Percentiles rank a stretch among this genome's conserved stretches.
Evolutionary conservation across 2,329 filamentous ascomycete species (phyloP).

Genomic region (Thielaviopsis euricoi): DNA sequence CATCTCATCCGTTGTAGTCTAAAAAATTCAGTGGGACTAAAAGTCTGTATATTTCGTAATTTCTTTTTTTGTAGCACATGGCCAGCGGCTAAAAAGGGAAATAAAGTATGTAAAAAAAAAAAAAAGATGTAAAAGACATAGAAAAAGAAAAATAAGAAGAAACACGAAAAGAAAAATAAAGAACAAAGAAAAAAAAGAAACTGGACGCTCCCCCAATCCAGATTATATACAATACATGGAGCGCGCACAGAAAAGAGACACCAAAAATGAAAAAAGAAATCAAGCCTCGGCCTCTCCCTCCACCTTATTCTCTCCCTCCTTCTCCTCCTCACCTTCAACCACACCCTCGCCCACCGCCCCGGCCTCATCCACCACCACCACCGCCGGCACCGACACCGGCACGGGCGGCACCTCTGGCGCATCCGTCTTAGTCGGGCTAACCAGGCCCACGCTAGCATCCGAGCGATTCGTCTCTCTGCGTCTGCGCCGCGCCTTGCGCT

Average conservation of each 20-base stretch:
- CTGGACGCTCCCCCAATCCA: background rate
- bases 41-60: background rate
- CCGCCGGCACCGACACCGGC: background rate
- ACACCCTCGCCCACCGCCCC: background rate
- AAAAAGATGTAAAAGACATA: too few species aligned
- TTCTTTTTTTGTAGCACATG: too few species aligned
- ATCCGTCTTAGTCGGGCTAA: conserved; percentile 15
- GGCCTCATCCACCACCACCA: conserved; percentile 1
- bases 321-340: background rate
- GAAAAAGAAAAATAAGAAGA: background rate
- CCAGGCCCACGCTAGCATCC: conserved; percentile 14
- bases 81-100: background rate
- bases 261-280: background rate
- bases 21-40: too few species aligned
- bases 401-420: background rate
- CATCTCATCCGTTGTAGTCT: too few species aligned
- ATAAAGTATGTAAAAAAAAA: background rate
- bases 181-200: background rate
- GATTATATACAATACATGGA: background rate
- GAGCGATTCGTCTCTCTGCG: conserved; percentile 41
- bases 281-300: background rate
- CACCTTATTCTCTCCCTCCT: background rate
- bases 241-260: background rate
- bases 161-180: background rate
- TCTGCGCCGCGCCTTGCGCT: conserved; percentile 50